phyloP scores from a whole-genome alignment of 257 asterid genomes.

The Rauvolfia tetraphylla region DNA sequence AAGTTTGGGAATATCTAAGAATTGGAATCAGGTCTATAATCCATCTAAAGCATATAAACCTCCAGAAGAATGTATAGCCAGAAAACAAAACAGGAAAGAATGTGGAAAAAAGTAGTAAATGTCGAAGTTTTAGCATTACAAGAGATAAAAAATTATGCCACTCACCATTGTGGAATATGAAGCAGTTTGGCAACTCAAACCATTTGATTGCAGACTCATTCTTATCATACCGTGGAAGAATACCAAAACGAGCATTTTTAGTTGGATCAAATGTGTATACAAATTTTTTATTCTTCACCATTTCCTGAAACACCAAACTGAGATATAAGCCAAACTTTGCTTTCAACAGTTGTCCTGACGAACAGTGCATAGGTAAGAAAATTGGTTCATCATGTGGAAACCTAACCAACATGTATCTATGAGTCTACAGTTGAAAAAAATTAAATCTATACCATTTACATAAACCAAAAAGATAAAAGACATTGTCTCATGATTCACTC shows the following conservation, averaged over 20 bases:
- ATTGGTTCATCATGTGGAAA: neutral
- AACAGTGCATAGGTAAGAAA: neutral
- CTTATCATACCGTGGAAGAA: slow-evolving; percentile 89
- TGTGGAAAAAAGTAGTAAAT: neutral
- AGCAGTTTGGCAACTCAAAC: slow-evolving; percentile 99
- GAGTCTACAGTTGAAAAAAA: neutral
- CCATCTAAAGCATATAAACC: neutral
- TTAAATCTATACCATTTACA: neutral
- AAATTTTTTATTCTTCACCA: slow-evolving; percentile 79
- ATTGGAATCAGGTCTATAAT: too few species aligned
- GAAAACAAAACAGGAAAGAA: neutral
- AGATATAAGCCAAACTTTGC: slow-evolving; percentile 15
- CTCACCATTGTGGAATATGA: slow-evolving; percentile 96
- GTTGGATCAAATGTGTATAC: slow-evolving; percentile 69
- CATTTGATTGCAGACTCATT: slow-evolving; percentile 77
- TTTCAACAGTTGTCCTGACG: neutral
- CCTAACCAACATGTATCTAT: neutral
- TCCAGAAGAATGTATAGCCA: neutral
- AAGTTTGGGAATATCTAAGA: neutral
- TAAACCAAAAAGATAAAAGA: neutral
- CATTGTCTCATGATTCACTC: neutral
- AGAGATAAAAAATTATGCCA: slow-evolving; percentile 18
- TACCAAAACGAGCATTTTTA: slow-evolving; percentile 84
- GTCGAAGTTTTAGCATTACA: neutral
- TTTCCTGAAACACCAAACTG: slow-evolving; percentile 56